phyloP scores from a whole-genome alignment of 1,139 yeast species.

The Yamadazyma atlantica region DNA sequence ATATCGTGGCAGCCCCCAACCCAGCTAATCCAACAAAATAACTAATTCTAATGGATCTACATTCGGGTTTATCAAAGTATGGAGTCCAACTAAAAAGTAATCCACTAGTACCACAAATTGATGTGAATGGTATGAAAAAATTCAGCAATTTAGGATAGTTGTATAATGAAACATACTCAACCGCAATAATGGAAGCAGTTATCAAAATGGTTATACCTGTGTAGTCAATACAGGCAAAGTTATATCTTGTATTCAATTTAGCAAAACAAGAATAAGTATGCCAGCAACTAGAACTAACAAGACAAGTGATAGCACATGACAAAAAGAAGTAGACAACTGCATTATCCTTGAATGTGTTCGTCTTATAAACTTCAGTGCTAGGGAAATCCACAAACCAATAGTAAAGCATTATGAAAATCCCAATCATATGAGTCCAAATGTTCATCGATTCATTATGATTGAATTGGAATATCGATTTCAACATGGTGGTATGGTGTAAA shows the following conservation, averaged over 20 bases:
- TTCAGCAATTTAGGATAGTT: constrained; percentile 52
- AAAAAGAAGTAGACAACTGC: constrained; percentile 63
- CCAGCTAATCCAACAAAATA: constrained; percentile 81
- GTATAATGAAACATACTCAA: constrained; percentile 78
- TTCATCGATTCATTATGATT: constrained; percentile 87
- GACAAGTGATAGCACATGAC: constrained; percentile 72
- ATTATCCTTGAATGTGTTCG: constrained; percentile 48
- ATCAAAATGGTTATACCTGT: constrained; percentile 90
- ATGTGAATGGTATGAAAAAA: constrained; percentile 59
- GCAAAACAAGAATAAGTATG: constrained; percentile 88
- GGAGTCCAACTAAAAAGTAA: constrained; percentile 88
- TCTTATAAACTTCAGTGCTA: constrained; percentile 36
- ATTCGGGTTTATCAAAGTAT: constrained; percentile 81
- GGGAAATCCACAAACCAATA: constrained; percentile 67
- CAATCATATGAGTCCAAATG: constrained; percentile 89
- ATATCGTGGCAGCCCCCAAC: constrained; percentile 67
- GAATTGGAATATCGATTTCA: constrained; percentile 53
- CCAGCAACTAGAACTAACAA: constrained; percentile 81
- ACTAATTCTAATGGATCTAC: constrained; percentile 75
- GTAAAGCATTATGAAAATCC: constrained; percentile 58
- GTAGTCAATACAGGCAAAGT: constrained; percentile 91
- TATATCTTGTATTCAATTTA: constrained; percentile 57
- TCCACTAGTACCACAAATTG: constrained; percentile 69
- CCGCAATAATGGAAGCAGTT: constrained; percentile 85
- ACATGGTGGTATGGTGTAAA: constrained; percentile 58